Base-by-base conservation (phyloP, 495 filamentous ascomycete species). In the Corynascus novoguineensis region DNA sequence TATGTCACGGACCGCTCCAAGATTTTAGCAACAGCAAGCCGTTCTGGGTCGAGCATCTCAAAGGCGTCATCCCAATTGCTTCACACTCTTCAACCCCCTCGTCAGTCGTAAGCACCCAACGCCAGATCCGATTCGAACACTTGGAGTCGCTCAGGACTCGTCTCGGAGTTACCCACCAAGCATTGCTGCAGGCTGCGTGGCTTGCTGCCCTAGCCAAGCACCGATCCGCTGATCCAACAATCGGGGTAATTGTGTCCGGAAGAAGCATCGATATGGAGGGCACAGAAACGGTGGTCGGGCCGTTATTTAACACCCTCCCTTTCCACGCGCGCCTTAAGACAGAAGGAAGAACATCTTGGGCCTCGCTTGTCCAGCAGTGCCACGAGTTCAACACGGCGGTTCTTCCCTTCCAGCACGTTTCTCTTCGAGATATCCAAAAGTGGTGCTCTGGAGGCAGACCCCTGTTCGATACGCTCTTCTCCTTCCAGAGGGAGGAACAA, bases 241-340 rank as follows among this genome's bases (percentile, higher is more conserved):
- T 89, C 50, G 88, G 88, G 2, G 68, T 87, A 6, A 77, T 93
- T 21, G 78, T 86, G 2, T 87, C 88, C 17, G 89, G 89, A 3
- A 77, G 89, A 50, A 76, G 81, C 11, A 77, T 95, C 2, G 78
- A 85, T 24, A 65, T 86, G 19, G 78, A 85, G 27, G 79, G 75
- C 1, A 80, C 83, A 14, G 89, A 95, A 32, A 70, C 76, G 9
- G 79, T 87, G 8, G 81, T 92, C 50, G 93, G 93, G 0, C 92
- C 92, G 0, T 68, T 96, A 4, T 95, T 97, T 77, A 97, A 97
- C 69, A 96, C 92, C 0, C 74, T 96, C 0, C 89, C 92, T 8
- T 87, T 86, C 63, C 71, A 76, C 35, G 59, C 55, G 29, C 17
- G 22, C 14, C 29, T 66, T 15, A 22, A 15, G 9, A 52, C 80